A percentile compares a stretch with the other conserved stretches of the same genome.
These are phyloP conservation scores for Nicotiana knightiana DNA, from an alignment of 257 asterid species.

Conservation along the genomic window DNA sequence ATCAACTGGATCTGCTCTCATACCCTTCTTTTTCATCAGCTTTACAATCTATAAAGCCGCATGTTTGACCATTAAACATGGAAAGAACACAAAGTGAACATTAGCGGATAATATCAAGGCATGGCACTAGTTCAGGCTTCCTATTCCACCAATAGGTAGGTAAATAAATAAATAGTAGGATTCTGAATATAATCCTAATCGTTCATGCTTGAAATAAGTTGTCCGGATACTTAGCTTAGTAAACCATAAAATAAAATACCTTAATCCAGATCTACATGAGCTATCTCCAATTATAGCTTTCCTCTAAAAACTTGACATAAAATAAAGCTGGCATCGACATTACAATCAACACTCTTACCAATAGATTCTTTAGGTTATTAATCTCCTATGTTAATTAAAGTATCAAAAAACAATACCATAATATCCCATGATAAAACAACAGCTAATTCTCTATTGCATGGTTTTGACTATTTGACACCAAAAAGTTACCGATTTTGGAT, in stretches of 20 bases:
- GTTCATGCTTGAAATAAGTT: background rate
- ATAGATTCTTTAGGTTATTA: background rate
- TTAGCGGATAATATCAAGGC: background rate
- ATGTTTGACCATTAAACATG: background rate
- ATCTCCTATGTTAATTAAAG: background rate
- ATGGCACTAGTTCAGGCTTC: background rate
- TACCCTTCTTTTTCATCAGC: constrained; percentile 93
- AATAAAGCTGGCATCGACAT: background rate
- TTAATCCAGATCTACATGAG: background rate
- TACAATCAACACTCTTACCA: background rate
- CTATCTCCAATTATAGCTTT: background rate
- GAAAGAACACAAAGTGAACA: background rate
- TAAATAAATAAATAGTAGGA: background rate
- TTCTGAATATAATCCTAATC: background rate
- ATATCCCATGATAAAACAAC: background rate
- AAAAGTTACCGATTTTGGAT: background rate
- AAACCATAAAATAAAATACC: background rate
- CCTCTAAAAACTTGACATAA: background rate
- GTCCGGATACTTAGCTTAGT: background rate
- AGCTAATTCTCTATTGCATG: background rate
- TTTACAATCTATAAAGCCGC: constrained; percentile 58
- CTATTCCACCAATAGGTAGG: background rate
- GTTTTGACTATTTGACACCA: background rate
- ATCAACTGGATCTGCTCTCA: constrained; percentile 60
- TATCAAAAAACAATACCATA: background rate